These are phyloP conservation scores for Cadophora sp. DNA, from an alignment of 2,329 filamentous ascomycete genomes.

Conservation along the genomic window DNA sequence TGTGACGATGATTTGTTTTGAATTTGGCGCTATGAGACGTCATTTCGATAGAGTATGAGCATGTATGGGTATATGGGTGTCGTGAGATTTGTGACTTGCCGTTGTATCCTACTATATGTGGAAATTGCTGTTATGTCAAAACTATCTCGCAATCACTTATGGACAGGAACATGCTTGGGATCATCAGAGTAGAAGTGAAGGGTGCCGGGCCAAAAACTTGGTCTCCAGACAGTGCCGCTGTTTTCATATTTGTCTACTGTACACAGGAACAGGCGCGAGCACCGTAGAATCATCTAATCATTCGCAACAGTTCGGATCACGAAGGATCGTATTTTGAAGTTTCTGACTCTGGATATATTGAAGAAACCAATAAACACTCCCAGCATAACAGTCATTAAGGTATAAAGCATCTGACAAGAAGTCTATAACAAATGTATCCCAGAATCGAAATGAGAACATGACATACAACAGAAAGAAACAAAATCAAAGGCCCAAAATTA, in stretches of 20 bases:
- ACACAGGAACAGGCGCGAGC: slow-evolving; percentile 24
- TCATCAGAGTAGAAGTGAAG: slow-evolving; percentile 10
- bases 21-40: not conserved
- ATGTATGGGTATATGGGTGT: not conserved
- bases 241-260: slow-evolving; percentile 27
- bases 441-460: slow-evolving; percentile 18
- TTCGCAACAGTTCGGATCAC: not conserved
- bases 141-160: no score
- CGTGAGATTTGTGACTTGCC: not conserved
- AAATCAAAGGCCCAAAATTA: slow-evolving; percentile 8
- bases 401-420: slow-evolving; percentile 16
- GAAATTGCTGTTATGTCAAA: not conserved
- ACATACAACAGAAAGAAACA: not conserved
- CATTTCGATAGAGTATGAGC: no score
- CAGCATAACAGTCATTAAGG: slow-evolving; percentile 35
- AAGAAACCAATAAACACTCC: slow-evolving; percentile 38
- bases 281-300: slow-evolving; percentile 10
- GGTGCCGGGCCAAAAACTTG: slow-evolving; percentile 38
- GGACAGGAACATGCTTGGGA: not conserved
- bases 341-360: slow-evolving; percentile 13
- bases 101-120: not conserved
- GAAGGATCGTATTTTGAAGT: not conserved
- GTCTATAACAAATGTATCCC: slow-evolving; percentile 8
- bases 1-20: not conserved
- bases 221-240: slow-evolving; percentile 37